phyloP scores from a whole-genome alignment of 2,329 filamentous ascomycete genomes.

The Teratosphaeria gauchensis region DNA sequence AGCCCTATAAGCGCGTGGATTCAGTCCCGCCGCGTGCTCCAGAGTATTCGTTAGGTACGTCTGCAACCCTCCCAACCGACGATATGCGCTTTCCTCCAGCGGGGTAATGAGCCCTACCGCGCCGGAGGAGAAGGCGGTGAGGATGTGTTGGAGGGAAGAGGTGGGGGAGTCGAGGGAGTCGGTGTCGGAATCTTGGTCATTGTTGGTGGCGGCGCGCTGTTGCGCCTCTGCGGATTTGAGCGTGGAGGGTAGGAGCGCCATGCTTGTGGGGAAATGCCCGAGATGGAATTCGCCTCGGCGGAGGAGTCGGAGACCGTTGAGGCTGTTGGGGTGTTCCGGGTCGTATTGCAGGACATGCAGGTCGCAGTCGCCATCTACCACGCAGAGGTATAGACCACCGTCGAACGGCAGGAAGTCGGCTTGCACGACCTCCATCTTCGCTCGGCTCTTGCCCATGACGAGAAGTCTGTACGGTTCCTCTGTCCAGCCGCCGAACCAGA shows the following conservation, averaged over 20 bases:
- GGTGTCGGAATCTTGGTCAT: background rate
- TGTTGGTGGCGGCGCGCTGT: conserved; percentile 6
- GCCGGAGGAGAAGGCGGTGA: conserved; percentile 67
- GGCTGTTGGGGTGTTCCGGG: conserved; percentile 88
- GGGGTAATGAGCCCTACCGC: conserved; percentile 67
- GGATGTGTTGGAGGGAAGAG: conserved; percentile 40
- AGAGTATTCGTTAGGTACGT: conserved; percentile 69
- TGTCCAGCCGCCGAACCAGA: conserved; percentile 95
- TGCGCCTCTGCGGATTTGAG: conserved; percentile 32
- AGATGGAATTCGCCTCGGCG: conserved; percentile 82
- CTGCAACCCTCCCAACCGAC: conserved; percentile 70
- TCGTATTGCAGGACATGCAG: conserved; percentile 88
- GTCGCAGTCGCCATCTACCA: conserved; percentile 74
- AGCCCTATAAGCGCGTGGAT: conserved; percentile 67
- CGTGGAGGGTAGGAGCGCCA: conserved; percentile 65
- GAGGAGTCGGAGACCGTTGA: conserved; percentile 78
- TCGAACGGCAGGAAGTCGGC: conserved; percentile 85
- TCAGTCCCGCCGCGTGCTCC: conserved; percentile 68
- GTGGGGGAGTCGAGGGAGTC: background rate
- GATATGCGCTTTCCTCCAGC: conserved; percentile 69
- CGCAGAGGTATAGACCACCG: conserved; percentile 70
- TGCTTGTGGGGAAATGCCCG: conserved; percentile 65
- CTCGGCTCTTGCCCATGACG: conserved; percentile 75
- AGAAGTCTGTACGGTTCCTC: conserved; percentile 96
- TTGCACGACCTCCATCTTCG: conserved; percentile 65